Evolutionary conservation across 495 filamentous ascomycete species (phyloP), one percentile per base, ranked within the genome.

Genomic region (Podospora anserina): DNA sequence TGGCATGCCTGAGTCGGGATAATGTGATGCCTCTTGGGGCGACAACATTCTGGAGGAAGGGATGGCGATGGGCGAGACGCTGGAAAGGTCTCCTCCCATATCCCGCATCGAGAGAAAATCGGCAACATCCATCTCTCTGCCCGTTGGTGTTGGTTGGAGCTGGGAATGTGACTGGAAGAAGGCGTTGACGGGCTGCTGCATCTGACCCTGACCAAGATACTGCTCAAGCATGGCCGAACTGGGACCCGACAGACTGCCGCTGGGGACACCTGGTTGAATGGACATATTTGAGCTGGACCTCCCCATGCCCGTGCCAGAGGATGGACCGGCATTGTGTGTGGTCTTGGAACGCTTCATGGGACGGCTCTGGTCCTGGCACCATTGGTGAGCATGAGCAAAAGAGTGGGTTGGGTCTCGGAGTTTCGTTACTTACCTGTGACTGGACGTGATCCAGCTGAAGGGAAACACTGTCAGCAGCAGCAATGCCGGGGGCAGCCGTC

Each of bases 281-380:
- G 72, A 69, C 11, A 69, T 58, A 64, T 49, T 73, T 5, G 76
- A 78, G 57, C 57, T 71, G 23, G 77, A 76, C 27, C 77, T 67
- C 70, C 67, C 69, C 77, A 79, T 78, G 53, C 63, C 69, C 19
- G 61, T 63, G 3, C 68, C 49, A 5, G 69, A n/a, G 1, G 70
- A 69, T n/a, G 73, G 61, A 16, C 63, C 55, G 23, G 68, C 28
- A 13, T 58, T 26, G 65, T 78, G 76, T 3, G 71, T 69, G 3
- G 77, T 79, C 63, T 75, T 79, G 23, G 76, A 74, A 11, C 76
- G 68, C 66, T 79, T 79, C 76, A 78, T 73, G 58, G 76, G 75
- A 11, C 75, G 75, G 27, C 57, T 65, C n/a, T 69, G 69, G 32
- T 73, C 69, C 70, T 76, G 67, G 67, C 4, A 20, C 54, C 54